Conservation (phyloP, 2,329 filamentous ascomycete species). For the Mycocentrospora acerina region DNA sequence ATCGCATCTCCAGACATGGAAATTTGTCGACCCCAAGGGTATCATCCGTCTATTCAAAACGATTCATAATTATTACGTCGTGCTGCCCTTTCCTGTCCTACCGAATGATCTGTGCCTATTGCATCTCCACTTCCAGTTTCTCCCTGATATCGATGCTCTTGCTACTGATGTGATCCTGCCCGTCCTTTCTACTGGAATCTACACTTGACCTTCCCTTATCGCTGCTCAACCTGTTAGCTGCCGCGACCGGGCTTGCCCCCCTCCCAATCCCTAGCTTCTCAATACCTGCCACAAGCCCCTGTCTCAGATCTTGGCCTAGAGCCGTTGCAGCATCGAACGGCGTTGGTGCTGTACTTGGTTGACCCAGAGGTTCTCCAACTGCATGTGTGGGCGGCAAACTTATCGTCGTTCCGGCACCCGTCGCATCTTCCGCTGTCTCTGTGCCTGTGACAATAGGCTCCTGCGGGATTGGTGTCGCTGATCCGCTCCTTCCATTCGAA, state of each 20-base stretch:
- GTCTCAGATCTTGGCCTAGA: constrained; percentile 29
- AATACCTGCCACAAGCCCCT: constrained; percentile 35
- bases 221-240: constrained; percentile 6
- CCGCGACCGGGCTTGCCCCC: constrained; percentile 17
- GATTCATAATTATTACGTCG: too few species aligned
- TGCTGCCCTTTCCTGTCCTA: background rate
- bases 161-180: constrained; percentile 20
- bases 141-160: constrained; percentile 20
- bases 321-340: constrained; percentile 31
- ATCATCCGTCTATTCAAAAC: background rate
- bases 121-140: constrained; percentile 41
- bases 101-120: constrained; percentile 13
- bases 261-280: constrained; percentile 30
- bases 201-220: constrained; percentile 8
- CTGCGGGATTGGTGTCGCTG: constrained; percentile 28
- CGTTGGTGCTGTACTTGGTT: constrained; percentile 12
- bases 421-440: constrained; percentile 35
- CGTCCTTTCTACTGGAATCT: constrained; percentile 11
- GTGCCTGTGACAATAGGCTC: constrained; percentile 38
- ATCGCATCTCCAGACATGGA: too few species aligned
- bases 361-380: constrained; percentile 11
- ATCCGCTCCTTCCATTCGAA: constrained; percentile 26
- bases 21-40: too few species aligned
- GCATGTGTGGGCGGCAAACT: constrained; percentile 28
- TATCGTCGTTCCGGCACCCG: constrained; percentile 31